Percentiles rank a stretch among this genome's conserved stretches.
Evolutionary conservation across 495 filamentous ascomycete species (phyloP).

Genomic region (Arthonia radiata): DNA sequence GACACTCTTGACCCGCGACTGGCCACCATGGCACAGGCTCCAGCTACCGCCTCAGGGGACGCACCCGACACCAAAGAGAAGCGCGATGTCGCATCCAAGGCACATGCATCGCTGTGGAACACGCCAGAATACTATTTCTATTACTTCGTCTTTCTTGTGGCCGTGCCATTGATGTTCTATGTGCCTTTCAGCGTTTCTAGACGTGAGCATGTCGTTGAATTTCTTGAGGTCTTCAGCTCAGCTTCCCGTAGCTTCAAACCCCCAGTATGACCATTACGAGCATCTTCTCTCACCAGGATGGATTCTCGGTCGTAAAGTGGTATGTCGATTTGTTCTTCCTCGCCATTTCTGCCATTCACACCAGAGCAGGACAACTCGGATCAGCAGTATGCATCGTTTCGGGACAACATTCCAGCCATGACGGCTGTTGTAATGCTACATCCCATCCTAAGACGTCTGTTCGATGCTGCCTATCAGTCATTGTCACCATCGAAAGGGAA

Average conservation of each 20-base stretch:
- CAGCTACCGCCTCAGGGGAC: conserved; percentile 18
- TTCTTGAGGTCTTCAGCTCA: conserved; percentile 6
- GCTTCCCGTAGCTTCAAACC: conserved; percentile 38
- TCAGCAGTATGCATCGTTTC: conserved; percentile 64
- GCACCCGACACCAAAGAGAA: conserved; percentile 18
- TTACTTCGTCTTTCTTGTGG: conserved; percentile 38
- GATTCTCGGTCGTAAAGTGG: conserved; percentile 84
- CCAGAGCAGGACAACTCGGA: conserved; percentile 59
- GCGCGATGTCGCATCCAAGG: conserved; percentile 9
- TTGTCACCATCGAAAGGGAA: too few relatives aligned
- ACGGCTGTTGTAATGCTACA: conserved; percentile 43
- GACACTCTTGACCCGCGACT: conserved; percentile 90
- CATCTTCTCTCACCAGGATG: conserved; percentile 54
- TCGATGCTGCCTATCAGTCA: conserved; percentile 29
- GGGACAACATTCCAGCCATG: conserved; percentile 67
- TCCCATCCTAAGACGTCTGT: conserved; percentile 49
- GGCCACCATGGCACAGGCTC: conserved; percentile 41
- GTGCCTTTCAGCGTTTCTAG: conserved; percentile 64
- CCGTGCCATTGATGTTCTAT: conserved; percentile 79
- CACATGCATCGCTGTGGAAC: conserved; percentile 44
- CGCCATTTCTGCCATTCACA: conserved; percentile 1
- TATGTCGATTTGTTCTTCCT: conserved; percentile 16
- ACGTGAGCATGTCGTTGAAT: conserved; percentile 22
- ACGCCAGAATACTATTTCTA: conserved; percentile 75
- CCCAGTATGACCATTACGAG: conserved; percentile 53